A percentile compares a stretch with the other conserved stretches of the same genome.
Conservation (phyloP, 768 basidiomycete species). For the Tricholoma flavovirens region DNA sequence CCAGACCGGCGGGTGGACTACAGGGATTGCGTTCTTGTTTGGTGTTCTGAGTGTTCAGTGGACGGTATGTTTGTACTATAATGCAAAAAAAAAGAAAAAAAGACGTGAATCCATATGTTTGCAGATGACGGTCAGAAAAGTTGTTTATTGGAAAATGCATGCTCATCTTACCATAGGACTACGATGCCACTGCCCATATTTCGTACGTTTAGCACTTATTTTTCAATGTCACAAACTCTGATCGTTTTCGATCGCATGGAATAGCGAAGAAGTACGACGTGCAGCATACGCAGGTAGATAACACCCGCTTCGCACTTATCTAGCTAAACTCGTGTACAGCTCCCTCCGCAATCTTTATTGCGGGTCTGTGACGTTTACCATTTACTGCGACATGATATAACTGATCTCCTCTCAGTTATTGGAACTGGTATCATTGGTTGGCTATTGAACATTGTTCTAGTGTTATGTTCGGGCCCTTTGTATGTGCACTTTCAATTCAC, state of each 20-base stretch:
- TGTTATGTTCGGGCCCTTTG: slow-evolving; percentile 80
- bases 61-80: slow-evolving; percentile 48
- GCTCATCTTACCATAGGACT: slow-evolving; percentile 43
- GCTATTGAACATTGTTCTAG: slow-evolving; percentile 80
- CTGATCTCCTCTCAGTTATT: slow-evolving; percentile 38
- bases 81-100: slow-evolving; percentile 2
- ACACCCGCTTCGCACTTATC: not conserved
- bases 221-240: not conserved
- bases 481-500: slow-evolving; percentile 25
- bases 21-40: slow-evolving; percentile 78
- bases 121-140: slow-evolving; percentile 49
- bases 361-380: slow-evolving; percentile 8
- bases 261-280: slow-evolving; percentile 72
- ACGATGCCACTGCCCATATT: slow-evolving; percentile 78
- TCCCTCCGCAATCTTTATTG: slow-evolving; percentile 26
- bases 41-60: slow-evolving; percentile 85
- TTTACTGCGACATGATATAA: not conserved
- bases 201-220: slow-evolving; percentile 47
- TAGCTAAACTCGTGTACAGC: slow-evolving; percentile 9
- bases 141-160: not conserved
- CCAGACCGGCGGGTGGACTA: slow-evolving; percentile 73
- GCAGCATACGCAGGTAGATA: slow-evolving; percentile 67
- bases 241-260: slow-evolving; percentile 3
- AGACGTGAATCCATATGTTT: slow-evolving; percentile 7
- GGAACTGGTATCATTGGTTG: slow-evolving; percentile 78